Percentiles rank a stretch among this genome's conserved stretches.
These are phyloP conservation scores for Pezizomycotina sp. DNA, from an alignment of 2,329 filamentous ascomycete genomes.

Conservation along the genomic window DNA sequence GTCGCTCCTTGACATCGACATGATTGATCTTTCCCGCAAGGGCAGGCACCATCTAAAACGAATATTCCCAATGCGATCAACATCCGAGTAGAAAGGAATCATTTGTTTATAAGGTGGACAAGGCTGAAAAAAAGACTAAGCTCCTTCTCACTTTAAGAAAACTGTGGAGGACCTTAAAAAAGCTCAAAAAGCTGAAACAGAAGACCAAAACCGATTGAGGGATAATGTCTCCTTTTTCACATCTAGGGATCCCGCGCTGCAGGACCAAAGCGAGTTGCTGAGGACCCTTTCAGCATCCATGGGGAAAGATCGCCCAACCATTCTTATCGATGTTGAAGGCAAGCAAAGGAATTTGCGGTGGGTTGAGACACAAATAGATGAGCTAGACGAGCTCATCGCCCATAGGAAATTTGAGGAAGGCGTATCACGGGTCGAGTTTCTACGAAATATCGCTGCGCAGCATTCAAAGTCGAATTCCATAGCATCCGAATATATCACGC, in stretches of 20 bases:
- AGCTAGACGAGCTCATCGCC: conserved; percentile 89
- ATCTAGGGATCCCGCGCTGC: conserved; percentile 55
- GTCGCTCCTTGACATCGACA: conserved; percentile 79
- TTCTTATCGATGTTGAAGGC: conserved; percentile 88
- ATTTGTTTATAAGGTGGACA: conserved; percentile 85
- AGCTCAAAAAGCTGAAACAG: conserved; percentile 67
- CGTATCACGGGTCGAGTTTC: conserved; percentile 66
- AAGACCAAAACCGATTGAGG: conserved; percentile 66
- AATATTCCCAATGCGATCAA: conserved; percentile 71
- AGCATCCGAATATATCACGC: conserved; percentile 80
- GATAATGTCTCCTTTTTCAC: conserved; percentile 79
- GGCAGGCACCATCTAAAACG: conserved; percentile 35
- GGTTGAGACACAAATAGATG: conserved; percentile 90
- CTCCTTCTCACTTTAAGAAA: conserved; percentile 83
- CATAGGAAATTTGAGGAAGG: conserved; percentile 76
- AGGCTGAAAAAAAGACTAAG: conserved; percentile 64
- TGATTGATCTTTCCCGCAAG: conserved; percentile 61
- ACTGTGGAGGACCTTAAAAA: conserved; percentile 83
- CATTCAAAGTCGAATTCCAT: conserved; percentile 64
- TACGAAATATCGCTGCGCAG: conserved; percentile 60
- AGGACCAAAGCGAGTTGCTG: conserved; percentile 64
- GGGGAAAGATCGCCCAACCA: conserved; percentile 52
- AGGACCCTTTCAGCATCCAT: conserved; percentile 52
- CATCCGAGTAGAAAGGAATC: conserved; percentile 74
- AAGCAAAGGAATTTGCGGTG: conserved; percentile 91